These are phyloP conservation scores for Trypanosoma melophagium DNA, from an alignment of 208 protist species.

Conservation along the genomic window DNA sequence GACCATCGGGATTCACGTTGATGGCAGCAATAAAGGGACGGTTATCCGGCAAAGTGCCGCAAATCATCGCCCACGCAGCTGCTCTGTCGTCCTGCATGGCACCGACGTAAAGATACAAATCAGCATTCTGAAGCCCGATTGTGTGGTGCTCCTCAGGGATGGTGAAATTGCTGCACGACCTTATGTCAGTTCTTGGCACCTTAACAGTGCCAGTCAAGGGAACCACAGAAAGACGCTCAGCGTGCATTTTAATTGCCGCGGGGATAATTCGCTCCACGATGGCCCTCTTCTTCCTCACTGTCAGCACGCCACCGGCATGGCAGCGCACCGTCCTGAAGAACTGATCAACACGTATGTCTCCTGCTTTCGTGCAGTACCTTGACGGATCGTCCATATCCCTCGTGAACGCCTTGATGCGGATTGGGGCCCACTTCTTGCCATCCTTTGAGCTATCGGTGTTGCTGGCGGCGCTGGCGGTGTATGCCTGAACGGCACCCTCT, in stretches of 20 bases:
- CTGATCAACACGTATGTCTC: constrained; percentile 26
- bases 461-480: background rate
- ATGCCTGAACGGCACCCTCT: background rate
- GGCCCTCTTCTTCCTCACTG: constrained; percentile 22
- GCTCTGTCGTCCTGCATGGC: constrained; percentile 8
- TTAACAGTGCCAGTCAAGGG: constrained; percentile 23
- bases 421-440: background rate
- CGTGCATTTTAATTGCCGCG: constrained; percentile 37
- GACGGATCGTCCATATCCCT: constrained; percentile 31
- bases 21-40: background rate
- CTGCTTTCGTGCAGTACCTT: constrained; percentile 39
- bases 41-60: background rate
- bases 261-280: constrained; percentile 39
- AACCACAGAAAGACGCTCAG: constrained; percentile 45
- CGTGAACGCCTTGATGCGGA: background rate
- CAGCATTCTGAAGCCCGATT: constrained; percentile 31
- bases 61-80: background rate
- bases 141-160: constrained; percentile 41
- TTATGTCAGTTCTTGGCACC: constrained; percentile 7
- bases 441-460: background rate
- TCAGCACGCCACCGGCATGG: constrained; percentile 31
- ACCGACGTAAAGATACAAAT: constrained; percentile 65
- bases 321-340: constrained; percentile 24
- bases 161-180: constrained; percentile 36
- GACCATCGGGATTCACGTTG: constrained; percentile 23